Percentiles rank a stretch among this genome's conserved stretches.
Evolutionary conservation across 371 early-diverging fungal genomes (phyloP).

Genomic region (Apophysomyces variabilis): DNA sequence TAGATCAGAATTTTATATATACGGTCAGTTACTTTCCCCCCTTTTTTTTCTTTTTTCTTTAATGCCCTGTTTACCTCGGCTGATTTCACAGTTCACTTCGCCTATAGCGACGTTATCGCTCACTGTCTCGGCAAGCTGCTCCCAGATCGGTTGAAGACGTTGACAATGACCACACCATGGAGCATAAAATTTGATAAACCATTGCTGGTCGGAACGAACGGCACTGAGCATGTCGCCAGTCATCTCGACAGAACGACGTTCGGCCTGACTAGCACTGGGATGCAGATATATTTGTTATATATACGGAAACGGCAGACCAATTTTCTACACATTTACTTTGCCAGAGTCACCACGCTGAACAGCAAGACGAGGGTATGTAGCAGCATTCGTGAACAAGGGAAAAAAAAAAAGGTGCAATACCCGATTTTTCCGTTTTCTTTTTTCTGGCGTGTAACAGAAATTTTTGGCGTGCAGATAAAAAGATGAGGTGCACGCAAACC

Average conservation of each 20-base stretch:
- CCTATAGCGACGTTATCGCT: constrained; percentile 64
- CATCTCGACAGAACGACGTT: background rate
- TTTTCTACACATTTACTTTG: background rate
- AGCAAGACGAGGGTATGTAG: background rate
- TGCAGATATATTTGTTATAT: background rate
- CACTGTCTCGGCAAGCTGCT: constrained; percentile 61
- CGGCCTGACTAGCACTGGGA: background rate
- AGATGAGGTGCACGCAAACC: too few species aligned
- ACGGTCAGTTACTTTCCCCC: background rate
- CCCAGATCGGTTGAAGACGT: constrained; percentile 76
- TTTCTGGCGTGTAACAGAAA: too few species aligned
- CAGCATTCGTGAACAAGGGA: background rate
- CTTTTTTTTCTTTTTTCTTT: background rate
- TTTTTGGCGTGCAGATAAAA: too few species aligned
- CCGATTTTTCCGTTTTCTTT: background rate
- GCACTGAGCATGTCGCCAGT: background rate
- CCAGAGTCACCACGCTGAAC: background rate
- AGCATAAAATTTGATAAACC: constrained; percentile 83
- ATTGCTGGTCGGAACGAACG: constrained; percentile 34
- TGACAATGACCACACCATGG: constrained; percentile 92
- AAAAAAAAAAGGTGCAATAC: background rate
- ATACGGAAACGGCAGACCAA: too few species aligned
- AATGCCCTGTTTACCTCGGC: constrained; percentile 34
- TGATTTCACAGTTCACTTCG: constrained; percentile 80
- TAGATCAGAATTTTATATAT: background rate